phyloP scores from a whole-genome alignment of 2,329 filamentous ascomycete genomes.

The Sclerotiophoma versabilis region DNA sequence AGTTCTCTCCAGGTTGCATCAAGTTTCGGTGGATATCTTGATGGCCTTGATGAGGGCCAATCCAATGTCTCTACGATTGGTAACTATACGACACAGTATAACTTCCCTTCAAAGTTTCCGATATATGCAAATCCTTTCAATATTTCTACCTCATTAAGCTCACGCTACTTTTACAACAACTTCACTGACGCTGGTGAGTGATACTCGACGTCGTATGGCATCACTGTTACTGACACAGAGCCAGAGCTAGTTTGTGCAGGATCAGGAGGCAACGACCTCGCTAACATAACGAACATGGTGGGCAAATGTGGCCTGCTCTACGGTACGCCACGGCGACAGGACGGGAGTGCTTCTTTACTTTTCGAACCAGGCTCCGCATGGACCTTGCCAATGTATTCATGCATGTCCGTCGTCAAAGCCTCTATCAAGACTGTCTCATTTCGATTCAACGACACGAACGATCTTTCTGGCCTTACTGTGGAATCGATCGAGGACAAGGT shows the following conservation, averaged over 20 bases:
- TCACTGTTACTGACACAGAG: background rate
- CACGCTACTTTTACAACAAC: background rate
- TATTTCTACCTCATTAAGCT: background rate
- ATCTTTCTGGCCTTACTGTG: constrained; percentile 31
- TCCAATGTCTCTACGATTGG: background rate
- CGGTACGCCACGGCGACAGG: constrained; percentile 49
- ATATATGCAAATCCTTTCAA: background rate
- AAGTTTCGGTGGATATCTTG: background rate
- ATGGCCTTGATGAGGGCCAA: background rate
- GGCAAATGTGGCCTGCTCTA: constrained; percentile 52
- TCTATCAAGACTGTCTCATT: constrained; percentile 57
- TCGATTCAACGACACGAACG: constrained; percentile 50
- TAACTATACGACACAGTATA: background rate
- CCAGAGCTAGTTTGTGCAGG: constrained; percentile 39
- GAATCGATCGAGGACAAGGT: background rate
- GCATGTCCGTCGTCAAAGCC: constrained; percentile 53
- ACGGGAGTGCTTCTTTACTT: constrained; percentile 45
- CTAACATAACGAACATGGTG: constrained; percentile 54
- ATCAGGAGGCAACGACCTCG: constrained; percentile 36
- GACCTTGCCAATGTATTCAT: constrained; percentile 55
- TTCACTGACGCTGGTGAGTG: background rate
- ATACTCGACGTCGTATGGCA: too few species aligned
- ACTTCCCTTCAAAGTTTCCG: background rate
- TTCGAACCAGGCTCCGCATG: constrained; percentile 54
- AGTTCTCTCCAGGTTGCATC: background rate